Conservation (phyloP, 306 rosid genomes). For the Vicia villosa region DNA sequence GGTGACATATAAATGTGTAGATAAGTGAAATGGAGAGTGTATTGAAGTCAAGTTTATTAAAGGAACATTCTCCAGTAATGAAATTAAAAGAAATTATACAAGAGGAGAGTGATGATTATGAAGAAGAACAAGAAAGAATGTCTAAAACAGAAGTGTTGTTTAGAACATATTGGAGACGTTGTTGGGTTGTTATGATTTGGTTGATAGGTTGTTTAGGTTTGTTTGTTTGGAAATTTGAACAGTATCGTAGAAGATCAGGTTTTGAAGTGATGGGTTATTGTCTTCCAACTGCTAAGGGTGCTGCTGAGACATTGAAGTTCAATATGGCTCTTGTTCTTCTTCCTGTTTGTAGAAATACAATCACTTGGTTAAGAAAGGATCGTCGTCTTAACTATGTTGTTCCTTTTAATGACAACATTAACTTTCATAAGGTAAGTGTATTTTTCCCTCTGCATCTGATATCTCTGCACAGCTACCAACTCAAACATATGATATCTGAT, state of each 20-base stretch:
- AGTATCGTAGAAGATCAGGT: slow-evolving; percentile 59
- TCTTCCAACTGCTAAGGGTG: slow-evolving; percentile 81
- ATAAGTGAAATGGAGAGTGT: slow-evolving; percentile 57
- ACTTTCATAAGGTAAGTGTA: slow-evolving; percentile 74
- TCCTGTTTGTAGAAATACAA: slow-evolving; percentile 78
- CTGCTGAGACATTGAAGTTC: slow-evolving; percentile 82
- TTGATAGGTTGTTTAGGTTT: slow-evolving; percentile 49
- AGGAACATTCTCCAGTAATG: slow-evolving; percentile 34
- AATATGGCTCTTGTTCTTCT: slow-evolving; percentile 87
- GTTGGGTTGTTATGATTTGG: slow-evolving; percentile 73
- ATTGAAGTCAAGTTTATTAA: slow-evolving; percentile 47
- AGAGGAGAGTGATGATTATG: slow-evolving; percentile 7
- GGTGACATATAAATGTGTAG: slow-evolving; percentile 18
- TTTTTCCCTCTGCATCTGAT: not conserved
- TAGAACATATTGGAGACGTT: slow-evolving; percentile 72
- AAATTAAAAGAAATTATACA: slow-evolving; percentile 24
- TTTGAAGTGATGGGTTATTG: slow-evolving; percentile 93
- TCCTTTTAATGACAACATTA: slow-evolving; percentile 77
- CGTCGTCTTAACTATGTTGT: slow-evolving; percentile 53
- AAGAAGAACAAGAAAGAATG: slow-evolving; percentile 47
- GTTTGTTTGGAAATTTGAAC: slow-evolving; percentile 78
- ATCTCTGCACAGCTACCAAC: too few species aligned
- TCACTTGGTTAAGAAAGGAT: slow-evolving; percentile 70
- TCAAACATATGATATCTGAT: too few species aligned
- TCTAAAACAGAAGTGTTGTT: slow-evolving; percentile 63